A percentile compares a stretch with the other conserved stretches of the same genome.
Conservation (phyloP, 148 eudicot genomes). For the Rhododendron henanense region DNA sequence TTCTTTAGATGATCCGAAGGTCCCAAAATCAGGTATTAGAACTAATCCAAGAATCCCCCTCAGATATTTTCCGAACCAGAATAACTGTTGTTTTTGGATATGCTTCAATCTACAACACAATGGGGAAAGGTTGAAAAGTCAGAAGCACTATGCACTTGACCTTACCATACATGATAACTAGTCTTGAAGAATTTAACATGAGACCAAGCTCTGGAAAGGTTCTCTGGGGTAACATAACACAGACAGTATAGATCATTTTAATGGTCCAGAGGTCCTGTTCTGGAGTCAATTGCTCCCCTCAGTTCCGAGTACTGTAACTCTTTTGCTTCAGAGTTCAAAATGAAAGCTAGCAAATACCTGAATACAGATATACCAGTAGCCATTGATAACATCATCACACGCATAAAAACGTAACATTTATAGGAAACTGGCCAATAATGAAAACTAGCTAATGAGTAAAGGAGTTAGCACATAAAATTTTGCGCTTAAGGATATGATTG, state of each 20-base stretch:
- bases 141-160: background rate
- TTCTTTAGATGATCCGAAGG: background rate
- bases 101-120: slow-evolving; percentile 66
- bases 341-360: background rate
- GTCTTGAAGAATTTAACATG: background rate
- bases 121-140: background rate
- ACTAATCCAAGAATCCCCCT: slow-evolving; percentile 97
- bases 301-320: background rate
- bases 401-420: background rate
- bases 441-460: too few species aligned
- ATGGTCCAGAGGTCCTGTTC: background rate
- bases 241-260: background rate
- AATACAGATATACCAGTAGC: too few species aligned
- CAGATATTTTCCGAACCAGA: slow-evolving; percentile 77
- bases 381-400: too few species aligned
- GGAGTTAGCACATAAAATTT: too few species aligned
- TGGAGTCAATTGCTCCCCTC: background rate
- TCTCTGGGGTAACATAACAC: background rate
- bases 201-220: background rate
- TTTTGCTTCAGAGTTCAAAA: background rate
- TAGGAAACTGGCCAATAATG: background rate
- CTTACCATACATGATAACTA: background rate
- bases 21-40: slow-evolving; percentile 81
- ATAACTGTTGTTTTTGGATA: slow-evolving; percentile 95
- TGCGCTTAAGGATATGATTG: background rate